phyloP scores from a whole-genome alignment of 2,329 filamentous ascomycete species.

The Fusarium guadeloupense region DNA sequence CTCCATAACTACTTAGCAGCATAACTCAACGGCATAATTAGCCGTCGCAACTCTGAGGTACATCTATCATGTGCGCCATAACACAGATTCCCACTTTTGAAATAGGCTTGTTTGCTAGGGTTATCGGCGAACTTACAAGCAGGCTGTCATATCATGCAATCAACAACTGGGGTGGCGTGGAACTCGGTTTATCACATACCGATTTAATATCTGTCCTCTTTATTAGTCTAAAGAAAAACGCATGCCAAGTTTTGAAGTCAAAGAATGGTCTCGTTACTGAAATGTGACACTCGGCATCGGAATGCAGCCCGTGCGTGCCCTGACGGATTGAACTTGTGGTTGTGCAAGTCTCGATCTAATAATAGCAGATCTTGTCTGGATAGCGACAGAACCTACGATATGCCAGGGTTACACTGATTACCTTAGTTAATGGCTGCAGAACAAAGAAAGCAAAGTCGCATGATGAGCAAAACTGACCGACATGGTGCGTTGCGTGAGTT shows the following conservation, averaged over 20 bases:
- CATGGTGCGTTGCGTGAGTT: background rate
- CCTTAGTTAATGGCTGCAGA: background rate
- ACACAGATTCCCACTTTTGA: too few relatives aligned
- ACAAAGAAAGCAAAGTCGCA: background rate
- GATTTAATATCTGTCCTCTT: background rate
- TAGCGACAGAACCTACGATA: conserved; percentile 11
- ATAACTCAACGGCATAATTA: too few relatives aligned
- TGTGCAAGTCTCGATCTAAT: conserved; percentile 19
- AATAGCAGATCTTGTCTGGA: conserved; percentile 26
- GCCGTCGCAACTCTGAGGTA: too few relatives aligned
- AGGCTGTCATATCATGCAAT: background rate
- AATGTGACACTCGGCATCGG: conserved; percentile 15
- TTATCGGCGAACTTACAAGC: too few relatives aligned
- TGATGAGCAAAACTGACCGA: background rate
- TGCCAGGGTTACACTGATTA: conserved; percentile 20
- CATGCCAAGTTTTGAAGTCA: background rate
- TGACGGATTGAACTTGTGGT: background rate
- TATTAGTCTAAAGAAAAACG: background rate
- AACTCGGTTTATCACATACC: conserved; percentile 18
- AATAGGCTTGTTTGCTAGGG: too few relatives aligned
- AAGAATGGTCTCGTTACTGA: conserved; percentile 4
- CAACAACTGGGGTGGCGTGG: background rate
- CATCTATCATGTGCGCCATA: too few relatives aligned
- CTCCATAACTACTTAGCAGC: too few relatives aligned
- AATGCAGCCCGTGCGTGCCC: conserved; percentile 4